Evolutionary conservation across 2,329 filamentous ascomycete genomes (phyloP).

Genomic region (Pseudocercospora musae): DNA sequence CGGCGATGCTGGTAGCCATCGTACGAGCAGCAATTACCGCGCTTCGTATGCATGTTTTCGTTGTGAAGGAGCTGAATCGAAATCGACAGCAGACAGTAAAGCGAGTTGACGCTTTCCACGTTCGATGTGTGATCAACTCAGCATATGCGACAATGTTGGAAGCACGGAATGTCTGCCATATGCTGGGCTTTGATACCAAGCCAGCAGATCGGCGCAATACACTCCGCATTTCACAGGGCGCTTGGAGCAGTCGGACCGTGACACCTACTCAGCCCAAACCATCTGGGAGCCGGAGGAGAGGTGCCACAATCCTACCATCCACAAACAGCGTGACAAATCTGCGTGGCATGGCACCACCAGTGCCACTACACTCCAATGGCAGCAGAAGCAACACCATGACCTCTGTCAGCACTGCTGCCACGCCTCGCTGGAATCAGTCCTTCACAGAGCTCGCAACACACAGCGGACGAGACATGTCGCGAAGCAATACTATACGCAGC

Average conservation of each 20-base stretch:
- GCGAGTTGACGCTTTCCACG: conserved; percentile 54
- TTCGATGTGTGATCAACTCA: conserved; percentile 58
- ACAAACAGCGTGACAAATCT: conserved; percentile 35
- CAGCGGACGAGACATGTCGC: conserved; percentile 34
- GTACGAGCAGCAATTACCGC: conserved; percentile 47
- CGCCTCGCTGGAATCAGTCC: conserved; percentile 78
- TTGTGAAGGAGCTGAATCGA: conserved; percentile 49
- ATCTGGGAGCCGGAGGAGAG: conserved; percentile 46
- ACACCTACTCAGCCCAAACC: conserved; percentile 49
- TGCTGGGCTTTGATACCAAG: conserved; percentile 46
- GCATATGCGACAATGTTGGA: conserved; percentile 58
- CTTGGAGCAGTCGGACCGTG: conserved; percentile 34
- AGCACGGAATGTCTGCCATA: conserved; percentile 56
- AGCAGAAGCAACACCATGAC: conserved; percentile 54
- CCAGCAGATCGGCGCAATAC: conserved; percentile 21
- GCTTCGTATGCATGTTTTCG: conserved; percentile 49
- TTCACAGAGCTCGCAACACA: conserved; percentile 58
- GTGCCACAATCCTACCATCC: conserved; percentile 51
- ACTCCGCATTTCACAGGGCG: conserved; percentile 29
- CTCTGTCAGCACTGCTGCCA: conserved; percentile 47
- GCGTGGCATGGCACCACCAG: conserved; percentile 38
- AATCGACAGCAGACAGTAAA: conserved; percentile 52
- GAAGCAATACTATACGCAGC: conserved; percentile 50
- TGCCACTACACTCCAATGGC: conserved; percentile 45
- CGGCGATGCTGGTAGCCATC: conserved; percentile 41